Conservation (phyloP, 495 filamentous ascomycete genomes). For the Neurospora sp. region DNA sequence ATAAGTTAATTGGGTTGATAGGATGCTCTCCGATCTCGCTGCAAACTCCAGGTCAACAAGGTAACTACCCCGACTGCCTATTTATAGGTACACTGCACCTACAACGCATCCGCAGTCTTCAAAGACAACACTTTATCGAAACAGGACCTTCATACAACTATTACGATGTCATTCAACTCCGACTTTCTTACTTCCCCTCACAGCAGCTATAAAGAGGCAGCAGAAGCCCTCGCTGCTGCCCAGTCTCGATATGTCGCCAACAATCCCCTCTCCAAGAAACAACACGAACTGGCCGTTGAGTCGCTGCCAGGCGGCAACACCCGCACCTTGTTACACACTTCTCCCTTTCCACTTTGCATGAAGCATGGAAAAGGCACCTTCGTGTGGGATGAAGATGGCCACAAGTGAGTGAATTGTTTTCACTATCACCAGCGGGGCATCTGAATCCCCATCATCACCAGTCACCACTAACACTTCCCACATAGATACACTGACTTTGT, state of each 20-base stretch:
- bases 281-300: conserved; percentile 27
- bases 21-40: not conserved
- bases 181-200: not conserved
- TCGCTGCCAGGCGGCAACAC: conserved; percentile 53
- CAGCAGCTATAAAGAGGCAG: not conserved
- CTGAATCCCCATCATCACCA: not conserved
- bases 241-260: conserved; percentile 18
- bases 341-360: conserved; percentile 46
- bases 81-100: not conserved
- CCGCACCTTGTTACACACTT: conserved; percentile 44
- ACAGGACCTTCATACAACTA: not conserved
- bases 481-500: conserved; percentile 37
- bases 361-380: conserved; percentile 26
- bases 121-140: no score
- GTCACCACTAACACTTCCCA: not conserved
- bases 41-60: not conserved
- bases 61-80: not conserved
- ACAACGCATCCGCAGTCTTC: no score
- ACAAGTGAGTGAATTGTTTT: conserved; percentile 19
- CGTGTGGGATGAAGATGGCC: conserved; percentile 32
- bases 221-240: conserved; percentile 18
- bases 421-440: not conserved
- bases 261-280: conserved; percentile 26
- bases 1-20: not conserved
- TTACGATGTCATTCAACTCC: not conserved